Percentiles rank a stretch among this genome's conserved stretches.
Evolutionary conservation across 75 land plant genomes (phyloP).

Genomic region (Picea glauca): DNA sequence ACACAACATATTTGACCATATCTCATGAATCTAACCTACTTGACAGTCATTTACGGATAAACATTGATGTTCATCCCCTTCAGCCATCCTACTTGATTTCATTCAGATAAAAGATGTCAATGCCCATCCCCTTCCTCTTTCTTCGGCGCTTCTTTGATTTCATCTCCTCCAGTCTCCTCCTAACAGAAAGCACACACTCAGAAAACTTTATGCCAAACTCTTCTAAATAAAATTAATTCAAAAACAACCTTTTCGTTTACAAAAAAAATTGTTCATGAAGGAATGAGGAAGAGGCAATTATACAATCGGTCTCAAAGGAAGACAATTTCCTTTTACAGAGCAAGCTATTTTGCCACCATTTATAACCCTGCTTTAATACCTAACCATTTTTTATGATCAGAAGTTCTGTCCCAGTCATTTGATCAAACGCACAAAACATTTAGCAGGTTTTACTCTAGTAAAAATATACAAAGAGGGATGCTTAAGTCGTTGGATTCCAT

Average conservation of each 20-base stretch:
- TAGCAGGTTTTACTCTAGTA: background rate
- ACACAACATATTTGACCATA: too few relatives aligned
- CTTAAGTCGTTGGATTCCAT: background rate
- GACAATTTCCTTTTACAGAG: background rate
- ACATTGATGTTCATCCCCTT: background rate
- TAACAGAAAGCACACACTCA: background rate
- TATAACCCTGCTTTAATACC: background rate
- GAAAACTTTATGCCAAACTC: background rate
- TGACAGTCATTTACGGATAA: too few relatives aligned
- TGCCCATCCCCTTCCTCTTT: conserved; percentile 7
- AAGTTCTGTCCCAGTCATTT: background rate
- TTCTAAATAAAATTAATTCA: background rate
- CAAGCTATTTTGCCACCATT: background rate
- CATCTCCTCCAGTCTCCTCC: conserved; percentile 10
- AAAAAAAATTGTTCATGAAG: background rate
- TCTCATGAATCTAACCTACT: too few relatives aligned
- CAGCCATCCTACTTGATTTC: background rate
- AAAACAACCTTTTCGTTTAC: background rate
- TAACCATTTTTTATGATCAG: background rate
- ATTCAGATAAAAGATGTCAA: background rate
- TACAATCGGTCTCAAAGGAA: background rate
- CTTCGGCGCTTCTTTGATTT: conserved; percentile 12
- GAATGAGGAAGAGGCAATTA: background rate
- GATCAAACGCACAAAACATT: background rate
- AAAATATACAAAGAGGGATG: too few relatives aligned